Conservation (phyloP, 306 rosid species). For the Sechiopsis laciniata region DNA sequence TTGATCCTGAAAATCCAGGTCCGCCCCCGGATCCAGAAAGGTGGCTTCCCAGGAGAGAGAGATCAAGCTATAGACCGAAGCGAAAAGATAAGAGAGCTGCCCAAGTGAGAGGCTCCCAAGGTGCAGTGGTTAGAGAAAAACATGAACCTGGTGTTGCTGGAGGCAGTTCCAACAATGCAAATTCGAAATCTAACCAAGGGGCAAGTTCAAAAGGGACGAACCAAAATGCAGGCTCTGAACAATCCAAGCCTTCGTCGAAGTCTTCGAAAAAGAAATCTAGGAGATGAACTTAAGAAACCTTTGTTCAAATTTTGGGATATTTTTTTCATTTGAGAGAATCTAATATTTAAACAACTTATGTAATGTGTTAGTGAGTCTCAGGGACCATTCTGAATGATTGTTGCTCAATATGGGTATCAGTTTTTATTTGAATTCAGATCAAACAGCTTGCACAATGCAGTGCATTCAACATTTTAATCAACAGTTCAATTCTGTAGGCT, state of each 20-base stretch:
- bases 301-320: not conserved
- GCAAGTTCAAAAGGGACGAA: slow-evolving; percentile 46
- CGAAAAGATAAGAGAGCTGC: slow-evolving; percentile 96
- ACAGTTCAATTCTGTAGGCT: not conserved
- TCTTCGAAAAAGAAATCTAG: slow-evolving; percentile 78
- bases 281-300: slow-evolving; percentile 32
- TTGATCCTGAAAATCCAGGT: slow-evolving; percentile 90
- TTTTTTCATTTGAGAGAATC: not conserved
- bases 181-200: slow-evolving; percentile 57
- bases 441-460: not conserved
- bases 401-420: slow-evolving; percentile 18
- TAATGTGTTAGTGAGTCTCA: slow-evolving; percentile 21
- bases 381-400: slow-evolving; percentile 21
- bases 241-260: slow-evolving; percentile 57
- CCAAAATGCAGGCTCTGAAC: slow-evolving; percentile 48
- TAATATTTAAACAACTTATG: slow-evolving; percentile 20
- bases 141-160: slow-evolving; percentile 48
- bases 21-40: slow-evolving; percentile 98
- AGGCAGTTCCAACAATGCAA: slow-evolving; percentile 42
- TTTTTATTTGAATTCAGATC: slow-evolving; percentile 19
- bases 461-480: not conserved
- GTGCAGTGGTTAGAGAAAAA: slow-evolving; percentile 79
- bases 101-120: slow-evolving; percentile 98
- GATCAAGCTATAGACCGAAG: slow-evolving; percentile 91
- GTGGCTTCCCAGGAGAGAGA: slow-evolving; percentile 97